A percentile compares a stretch with the other conserved stretches of the same genome.
Evolutionary conservation across 78 protist genomes (phyloP).

Genomic region (Dictyostelium firmibasis): DNA sequence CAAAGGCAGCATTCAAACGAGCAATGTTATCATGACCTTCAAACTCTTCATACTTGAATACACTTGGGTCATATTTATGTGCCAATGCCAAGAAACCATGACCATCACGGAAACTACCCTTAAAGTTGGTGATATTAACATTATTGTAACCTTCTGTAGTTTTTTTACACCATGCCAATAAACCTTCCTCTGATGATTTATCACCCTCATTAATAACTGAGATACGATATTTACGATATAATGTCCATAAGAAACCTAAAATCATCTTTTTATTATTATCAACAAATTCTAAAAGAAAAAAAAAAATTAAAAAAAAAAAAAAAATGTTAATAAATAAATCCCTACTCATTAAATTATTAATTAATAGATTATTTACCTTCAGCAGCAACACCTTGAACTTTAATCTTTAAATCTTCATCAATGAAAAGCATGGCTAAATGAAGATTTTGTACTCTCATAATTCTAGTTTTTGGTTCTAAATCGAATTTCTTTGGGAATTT

Average conservation of each 20-base stretch:
- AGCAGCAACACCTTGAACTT: slow-evolving; percentile 81
- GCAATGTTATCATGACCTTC: slow-evolving; percentile 24
- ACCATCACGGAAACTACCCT: slow-evolving; percentile 66
- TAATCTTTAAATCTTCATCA: slow-evolving; percentile 70
- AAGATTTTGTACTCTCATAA: slow-evolving; percentile 70
- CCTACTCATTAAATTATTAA: not conserved
- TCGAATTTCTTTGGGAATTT: slow-evolving; percentile 78
- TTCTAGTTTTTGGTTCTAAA: slow-evolving; percentile 74
- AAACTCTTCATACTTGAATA: slow-evolving; percentile 43
- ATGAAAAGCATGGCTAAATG: slow-evolving; percentile 79
- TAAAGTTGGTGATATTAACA: slow-evolving; percentile 65
- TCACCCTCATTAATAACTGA: slow-evolving; percentile 81
- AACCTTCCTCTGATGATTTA: slow-evolving; percentile 80
- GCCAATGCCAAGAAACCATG: slow-evolving; percentile 78
- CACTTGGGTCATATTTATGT: slow-evolving; percentile 70
- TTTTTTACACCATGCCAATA: slow-evolving; percentile 78
- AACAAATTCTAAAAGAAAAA: slow-evolving; percentile 52
- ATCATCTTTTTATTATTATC: slow-evolving; percentile 81
- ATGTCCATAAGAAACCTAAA: slow-evolving; percentile 84
- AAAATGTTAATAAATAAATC: not conserved
- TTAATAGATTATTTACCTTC: slow-evolving; percentile 39
- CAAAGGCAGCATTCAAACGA: slow-evolving; percentile 79
- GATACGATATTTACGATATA: slow-evolving; percentile 84
- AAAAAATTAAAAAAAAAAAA: not conserved
- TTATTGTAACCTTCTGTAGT: slow-evolving; percentile 74